phyloP scores from a whole-genome alignment of 495 filamentous ascomycete species.

The Glarea lozoyensis region DNA sequence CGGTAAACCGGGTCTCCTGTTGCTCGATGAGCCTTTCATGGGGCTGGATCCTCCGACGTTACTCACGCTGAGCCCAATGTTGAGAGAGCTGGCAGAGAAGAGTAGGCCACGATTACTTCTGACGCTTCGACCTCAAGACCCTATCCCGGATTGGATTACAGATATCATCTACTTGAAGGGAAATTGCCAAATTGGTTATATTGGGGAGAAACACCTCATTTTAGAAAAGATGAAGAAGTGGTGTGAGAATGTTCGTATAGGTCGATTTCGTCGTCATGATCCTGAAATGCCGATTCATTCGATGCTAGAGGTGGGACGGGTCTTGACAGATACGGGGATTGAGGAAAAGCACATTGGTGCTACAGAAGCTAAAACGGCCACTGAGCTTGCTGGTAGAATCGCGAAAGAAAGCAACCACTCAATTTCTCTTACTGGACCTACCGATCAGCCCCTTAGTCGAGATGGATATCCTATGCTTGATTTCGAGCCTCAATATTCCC shows the following conservation, averaged over 20 bases:
- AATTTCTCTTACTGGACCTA: background rate
- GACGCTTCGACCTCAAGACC: conserved; percentile 74
- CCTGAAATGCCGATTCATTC: conserved; percentile 32
- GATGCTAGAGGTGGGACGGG: conserved; percentile 40
- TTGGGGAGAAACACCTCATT: conserved; percentile 48
- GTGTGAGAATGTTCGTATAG: conserved; percentile 29
- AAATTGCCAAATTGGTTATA: conserved; percentile 43
- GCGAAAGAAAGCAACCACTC: background rate
- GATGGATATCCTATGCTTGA: conserved; percentile 21
- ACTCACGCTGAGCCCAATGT: conserved; percentile 55
- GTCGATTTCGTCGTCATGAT: conserved; percentile 22
- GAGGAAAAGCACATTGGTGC: no score
- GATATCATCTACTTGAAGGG: conserved; percentile 63
- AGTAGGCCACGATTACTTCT: conserved; percentile 64
- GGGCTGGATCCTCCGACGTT: conserved; percentile 81
- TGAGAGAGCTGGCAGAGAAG: conserved; percentile 54
- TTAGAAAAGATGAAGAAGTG: conserved; percentile 35
- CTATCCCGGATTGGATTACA: conserved; percentile 81
- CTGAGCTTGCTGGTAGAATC: background rate
- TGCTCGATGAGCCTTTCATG: conserved; percentile 96
- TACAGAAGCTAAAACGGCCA: conserved; percentile 24
- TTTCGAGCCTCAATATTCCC: background rate
- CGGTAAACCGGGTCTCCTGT: conserved; percentile 64
- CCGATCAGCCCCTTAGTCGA: conserved; percentile 15
- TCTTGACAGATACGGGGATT: conserved; percentile 36